A percentile compares a stretch with the other conserved stretches of the same genome.
These are phyloP conservation scores for Litchi chinensis DNA, from an alignment of 345 rosid genomes.

Conservation along the genomic window DNA sequence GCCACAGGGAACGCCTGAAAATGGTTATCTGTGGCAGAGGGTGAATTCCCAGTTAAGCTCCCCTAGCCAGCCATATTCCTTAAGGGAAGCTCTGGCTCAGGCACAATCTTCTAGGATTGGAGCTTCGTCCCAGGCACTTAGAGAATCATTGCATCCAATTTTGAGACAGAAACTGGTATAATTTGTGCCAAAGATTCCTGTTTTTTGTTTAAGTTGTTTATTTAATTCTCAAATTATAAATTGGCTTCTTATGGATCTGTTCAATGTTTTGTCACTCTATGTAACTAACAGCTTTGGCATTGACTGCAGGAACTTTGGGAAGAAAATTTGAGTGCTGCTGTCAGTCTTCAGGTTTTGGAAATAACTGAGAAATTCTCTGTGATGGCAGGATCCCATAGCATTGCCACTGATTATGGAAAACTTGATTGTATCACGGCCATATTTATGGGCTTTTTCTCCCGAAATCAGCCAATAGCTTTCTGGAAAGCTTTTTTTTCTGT, in stretches of 20 bases:
- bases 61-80: constrained; percentile 97
- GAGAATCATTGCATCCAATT: constrained; percentile 95
- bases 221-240: not conserved
- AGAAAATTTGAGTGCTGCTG: constrained; percentile 97
- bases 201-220: not conserved
- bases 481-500: constrained; percentile 91
- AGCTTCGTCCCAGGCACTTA: constrained; percentile 95
- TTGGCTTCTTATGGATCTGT: constrained; percentile 14
- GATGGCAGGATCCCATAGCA: constrained; percentile 86
- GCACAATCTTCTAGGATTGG: constrained; percentile 99
- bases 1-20: constrained; percentile 96
- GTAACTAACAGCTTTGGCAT: constrained; percentile 27
- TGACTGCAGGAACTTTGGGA: constrained; percentile 96
- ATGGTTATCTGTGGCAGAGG: constrained; percentile 92
- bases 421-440: constrained; percentile 92
- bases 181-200: constrained; percentile 6
- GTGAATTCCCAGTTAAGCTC: constrained; percentile 97
- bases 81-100: constrained; percentile 98
- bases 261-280: constrained; percentile 6
- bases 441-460: constrained; percentile 84
- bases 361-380: constrained; percentile 80
- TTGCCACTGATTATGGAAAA: constrained; percentile 97
- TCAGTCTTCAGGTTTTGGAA: constrained; percentile 97
- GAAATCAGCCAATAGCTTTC: constrained; percentile 88
- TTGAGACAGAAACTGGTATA: constrained; percentile 92